A percentile compares a stretch with the other conserved stretches of the same genome.
Evolutionary conservation across 163 green algal species (phyloP).

Genomic region (Prototheca wickerhamii): DNA sequence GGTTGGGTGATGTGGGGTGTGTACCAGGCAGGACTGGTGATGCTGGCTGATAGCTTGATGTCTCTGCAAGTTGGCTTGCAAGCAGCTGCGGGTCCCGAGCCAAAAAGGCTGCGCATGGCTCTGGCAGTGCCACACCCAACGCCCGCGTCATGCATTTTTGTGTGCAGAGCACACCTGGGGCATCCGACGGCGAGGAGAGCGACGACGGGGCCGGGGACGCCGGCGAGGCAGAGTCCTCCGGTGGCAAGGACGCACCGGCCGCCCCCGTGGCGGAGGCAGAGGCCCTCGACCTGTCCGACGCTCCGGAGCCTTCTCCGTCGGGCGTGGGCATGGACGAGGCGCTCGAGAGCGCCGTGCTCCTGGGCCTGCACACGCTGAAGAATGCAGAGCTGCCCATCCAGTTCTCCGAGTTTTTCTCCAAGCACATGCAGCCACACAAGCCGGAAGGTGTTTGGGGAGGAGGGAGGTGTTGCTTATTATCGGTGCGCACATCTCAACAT

Average conservation of each 20-base stretch:
- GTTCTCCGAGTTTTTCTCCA: constrained; percentile 39
- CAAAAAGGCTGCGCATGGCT: too few species aligned
- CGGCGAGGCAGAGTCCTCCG: not conserved
- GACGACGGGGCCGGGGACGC: not conserved
- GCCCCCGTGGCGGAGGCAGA: not conserved
- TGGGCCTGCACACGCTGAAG: constrained; percentile 26
- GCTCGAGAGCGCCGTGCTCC: constrained; percentile 23
- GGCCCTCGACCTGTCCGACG: not conserved
- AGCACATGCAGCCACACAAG: constrained; percentile 31
- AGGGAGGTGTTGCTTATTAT: not conserved
- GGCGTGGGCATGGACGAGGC: constrained; percentile 15
- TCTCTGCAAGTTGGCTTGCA: too few species aligned
- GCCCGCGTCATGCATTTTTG: too few species aligned
- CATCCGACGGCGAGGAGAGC: too few species aligned
- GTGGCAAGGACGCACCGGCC: not conserved
- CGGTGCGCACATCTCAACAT: not conserved
- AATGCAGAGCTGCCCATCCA: constrained; percentile 34
- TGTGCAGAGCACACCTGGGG: too few species aligned
- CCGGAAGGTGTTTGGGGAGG: constrained; percentile 12
- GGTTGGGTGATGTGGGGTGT: too few species aligned
- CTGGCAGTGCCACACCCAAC: too few species aligned
- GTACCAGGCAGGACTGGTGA: too few species aligned
- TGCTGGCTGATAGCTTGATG: too few species aligned
- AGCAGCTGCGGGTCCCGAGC: too few species aligned
- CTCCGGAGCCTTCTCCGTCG: too few species aligned